Base-by-base conservation (phyloP, 768 basidiomycete species). In the Lanmaoa rubissima region DNA sequence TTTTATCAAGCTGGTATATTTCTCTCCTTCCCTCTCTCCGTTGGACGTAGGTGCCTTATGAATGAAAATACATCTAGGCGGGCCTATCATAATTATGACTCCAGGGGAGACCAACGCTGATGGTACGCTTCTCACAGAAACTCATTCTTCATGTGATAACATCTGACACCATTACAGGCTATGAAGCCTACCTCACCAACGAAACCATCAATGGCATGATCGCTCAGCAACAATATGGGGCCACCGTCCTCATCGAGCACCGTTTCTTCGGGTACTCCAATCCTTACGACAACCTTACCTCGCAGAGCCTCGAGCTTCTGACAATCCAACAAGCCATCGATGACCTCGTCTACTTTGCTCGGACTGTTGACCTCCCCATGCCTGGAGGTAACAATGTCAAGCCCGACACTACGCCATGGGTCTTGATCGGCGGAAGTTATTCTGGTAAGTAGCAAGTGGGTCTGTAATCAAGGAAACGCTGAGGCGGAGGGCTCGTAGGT, bases 231-330 rank as follows among this genome's bases (percentile, higher is more conserved):
- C 76, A 87, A 55, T 80, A 80, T 36, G 88, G 84, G 21, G 82
- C 82, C 17, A 78, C 81, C 6, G 74, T 90, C 59, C 73, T 89
- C 31, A 58, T 89, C 26, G 88, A 90, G 63, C 88, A 90, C 64
- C 79, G 89, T 24, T 91, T 85, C 76, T 90, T 84, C 59, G 88
- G 88, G 14, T 70, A 80, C n/a, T 90, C 87, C 55, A 91, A 88
- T 65, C 88, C 88, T 5, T 79, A 77, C 47, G 73, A 79, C 19
- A 78, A 89, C 66, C 78, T 90, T 28, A 80, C 75, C 35, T 79
- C 79, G 32, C 69, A 78, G 61, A 88, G 84, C 64, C 72, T 90
- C 43, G 70, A 73, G 45, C 61, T 82, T 13, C 85, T 85, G 66
- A 89, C 86, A 1, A 79, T 90, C 46, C 84, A 88, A 65, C 88